A percentile compares a stretch with the other conserved stretches of the same genome.
Evolutionary conservation across 257 asterid species (phyloP).

Genomic region (Solanum dulcamara): DNA sequence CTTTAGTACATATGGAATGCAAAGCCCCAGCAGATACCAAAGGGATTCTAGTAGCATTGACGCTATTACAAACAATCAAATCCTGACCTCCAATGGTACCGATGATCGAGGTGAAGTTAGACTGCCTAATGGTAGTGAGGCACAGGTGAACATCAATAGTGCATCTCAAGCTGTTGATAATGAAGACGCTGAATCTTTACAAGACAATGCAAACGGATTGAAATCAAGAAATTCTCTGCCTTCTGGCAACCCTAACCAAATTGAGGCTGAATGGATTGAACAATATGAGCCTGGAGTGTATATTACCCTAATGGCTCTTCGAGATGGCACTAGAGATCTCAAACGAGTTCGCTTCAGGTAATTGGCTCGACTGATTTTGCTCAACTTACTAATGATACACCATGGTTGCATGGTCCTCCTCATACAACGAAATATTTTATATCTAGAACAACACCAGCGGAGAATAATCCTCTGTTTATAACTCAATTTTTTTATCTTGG

Average conservation of each 20-base stretch:
- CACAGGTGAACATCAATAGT: slow-evolving; percentile 27
- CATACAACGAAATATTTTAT: not conserved
- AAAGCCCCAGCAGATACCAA: slow-evolving; percentile 8
- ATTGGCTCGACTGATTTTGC: not conserved
- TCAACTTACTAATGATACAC: not conserved
- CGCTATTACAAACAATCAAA: slow-evolving; percentile 20
- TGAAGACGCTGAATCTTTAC: slow-evolving; percentile 25
- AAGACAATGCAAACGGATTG: slow-evolving; percentile 32
- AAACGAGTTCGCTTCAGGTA: slow-evolving; percentile 99
- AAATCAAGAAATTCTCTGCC: slow-evolving; percentile 36
- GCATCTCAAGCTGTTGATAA: slow-evolving; percentile 33
- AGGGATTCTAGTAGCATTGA: slow-evolving; percentile 22
- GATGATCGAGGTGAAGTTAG: slow-evolving; percentile 27
- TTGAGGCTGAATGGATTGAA: slow-evolving; percentile 91
- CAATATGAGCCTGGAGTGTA: slow-evolving; percentile 91
- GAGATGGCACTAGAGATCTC: slow-evolving; percentile 92
- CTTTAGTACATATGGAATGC: slow-evolving; percentile 22
- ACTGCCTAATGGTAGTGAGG: slow-evolving; percentile 38
- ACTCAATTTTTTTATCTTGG: not conserved
- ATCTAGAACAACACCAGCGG: not conserved
- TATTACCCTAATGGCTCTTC: slow-evolving; percentile 76
- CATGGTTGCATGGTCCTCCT: not conserved
- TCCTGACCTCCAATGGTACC: slow-evolving; percentile 22
- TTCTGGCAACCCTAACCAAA: slow-evolving; percentile 44
- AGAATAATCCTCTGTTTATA: not conserved